These are phyloP conservation scores for Chrysochromulina parva DNA, from an alignment of 78 protist species.

Conservation along the genomic window DNA sequence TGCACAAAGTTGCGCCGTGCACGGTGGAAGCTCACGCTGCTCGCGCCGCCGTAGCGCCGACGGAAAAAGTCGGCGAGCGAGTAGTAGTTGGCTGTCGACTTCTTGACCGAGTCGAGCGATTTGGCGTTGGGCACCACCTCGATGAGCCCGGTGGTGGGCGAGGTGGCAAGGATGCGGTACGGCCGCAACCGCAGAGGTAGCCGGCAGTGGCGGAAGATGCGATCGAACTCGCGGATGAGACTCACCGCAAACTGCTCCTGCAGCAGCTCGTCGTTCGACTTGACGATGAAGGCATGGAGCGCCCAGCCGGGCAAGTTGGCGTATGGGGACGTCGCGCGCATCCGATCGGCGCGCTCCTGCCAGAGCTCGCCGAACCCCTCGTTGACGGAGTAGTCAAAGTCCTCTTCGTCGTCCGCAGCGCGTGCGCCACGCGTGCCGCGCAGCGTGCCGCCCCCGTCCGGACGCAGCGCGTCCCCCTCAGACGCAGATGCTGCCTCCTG, in stretches of 20 bases:
- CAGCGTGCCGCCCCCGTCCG: too few species aligned
- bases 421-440: too few species aligned
- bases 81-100: constrained; percentile 13
- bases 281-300: neutral
- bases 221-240: neutral
- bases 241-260: neutral
- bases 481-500: too few species aligned
- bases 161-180: constrained; percentile 72
- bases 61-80: constrained; percentile 47
- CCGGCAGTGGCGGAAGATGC: neutral
- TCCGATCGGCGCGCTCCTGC: neutral
- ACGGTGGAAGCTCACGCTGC: neutral
- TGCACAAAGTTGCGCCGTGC: constrained; percentile 76
- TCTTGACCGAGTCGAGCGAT: constrained; percentile 76
- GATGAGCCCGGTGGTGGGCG: constrained; percentile 74
- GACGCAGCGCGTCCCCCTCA: too few species aligned
- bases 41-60: constrained; percentile 56
- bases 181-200: constrained; percentile 33
- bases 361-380: constrained; percentile 7
- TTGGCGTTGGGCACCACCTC: constrained; percentile 78
- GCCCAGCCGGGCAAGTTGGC: neutral
- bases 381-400: neutral
- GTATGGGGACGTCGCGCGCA: neutral
- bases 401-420: too few species aligned
- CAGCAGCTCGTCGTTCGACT: neutral